A percentile compares a stretch with the other conserved stretches of the same genome.
phyloP scores from a whole-genome alignment of 345 rosid species.

The Ceriops decandra region DNA sequence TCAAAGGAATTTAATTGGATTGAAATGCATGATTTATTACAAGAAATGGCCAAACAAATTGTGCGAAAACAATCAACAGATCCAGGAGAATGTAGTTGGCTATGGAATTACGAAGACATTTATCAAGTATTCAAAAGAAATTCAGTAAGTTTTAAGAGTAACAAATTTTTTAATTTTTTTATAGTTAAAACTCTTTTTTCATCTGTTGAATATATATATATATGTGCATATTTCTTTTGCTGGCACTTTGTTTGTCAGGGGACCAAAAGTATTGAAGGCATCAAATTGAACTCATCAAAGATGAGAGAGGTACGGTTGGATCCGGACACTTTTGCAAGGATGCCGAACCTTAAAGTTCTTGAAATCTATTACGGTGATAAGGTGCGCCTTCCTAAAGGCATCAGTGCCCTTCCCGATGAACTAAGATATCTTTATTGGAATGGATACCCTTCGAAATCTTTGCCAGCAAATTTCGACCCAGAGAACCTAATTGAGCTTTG shows the following conservation, averaged over 20 bases:
- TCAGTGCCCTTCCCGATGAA: not conserved
- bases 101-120: constrained; percentile 4
- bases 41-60: constrained; percentile 2
- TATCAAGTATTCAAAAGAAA: not conserved
- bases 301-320: not conserved
- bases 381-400: constrained; percentile 1
- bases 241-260: not conserved
- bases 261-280: not conserved
- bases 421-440: constrained; percentile 7
- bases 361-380: not conserved
- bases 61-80: constrained; percentile 3
- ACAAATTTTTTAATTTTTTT: not conserved
- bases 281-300: not conserved
- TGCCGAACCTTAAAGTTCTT: constrained; percentile 1
- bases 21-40: not conserved
- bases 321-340: not conserved
- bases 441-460: constrained; percentile 1
- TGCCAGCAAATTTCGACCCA: constrained; percentile 5
- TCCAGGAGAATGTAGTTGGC: not conserved
- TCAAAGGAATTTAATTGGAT: too few relatives aligned
- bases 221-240: not conserved
- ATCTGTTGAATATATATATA: too few relatives aligned
- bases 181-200: not conserved
- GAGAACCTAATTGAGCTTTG: constrained; percentile 2
- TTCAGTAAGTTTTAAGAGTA: not conserved